These are phyloP conservation scores for Trichoderma lentiforme DNA, from an alignment of 2,329 filamentous ascomycete species.

Conservation along the genomic window DNA sequence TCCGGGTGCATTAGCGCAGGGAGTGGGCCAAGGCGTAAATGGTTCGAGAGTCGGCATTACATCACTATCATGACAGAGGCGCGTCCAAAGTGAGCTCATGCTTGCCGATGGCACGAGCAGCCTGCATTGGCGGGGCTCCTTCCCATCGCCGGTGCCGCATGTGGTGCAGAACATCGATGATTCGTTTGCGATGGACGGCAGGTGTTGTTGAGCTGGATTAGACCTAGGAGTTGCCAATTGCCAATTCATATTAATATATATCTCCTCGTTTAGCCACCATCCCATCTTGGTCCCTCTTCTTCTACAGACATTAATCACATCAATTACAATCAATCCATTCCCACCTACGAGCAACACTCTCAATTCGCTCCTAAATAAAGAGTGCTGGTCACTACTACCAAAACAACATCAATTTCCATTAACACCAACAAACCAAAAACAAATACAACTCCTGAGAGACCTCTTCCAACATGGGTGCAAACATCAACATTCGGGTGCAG, in stretches of 20 bases:
- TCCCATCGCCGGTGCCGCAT: neutral
- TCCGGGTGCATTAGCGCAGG: slow-evolving; percentile 2
- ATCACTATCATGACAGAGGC: slow-evolving; percentile 16
- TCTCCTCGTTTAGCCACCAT: neutral
- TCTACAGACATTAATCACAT: neutral
- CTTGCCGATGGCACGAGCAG: slow-evolving; percentile 10
- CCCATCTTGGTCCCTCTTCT: neutral
- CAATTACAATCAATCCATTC: neutral
- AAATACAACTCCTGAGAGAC: neutral
- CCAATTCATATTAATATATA: neutral
- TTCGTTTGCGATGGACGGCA: neutral
- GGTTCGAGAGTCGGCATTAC: slow-evolving; percentile 4
- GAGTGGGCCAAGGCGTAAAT: slow-evolving; percentile 6
- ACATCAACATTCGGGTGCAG: slow-evolving; percentile 37
- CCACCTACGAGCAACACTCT: neutral
- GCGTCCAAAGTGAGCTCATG: slow-evolving; percentile 10
- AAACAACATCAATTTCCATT: neutral
- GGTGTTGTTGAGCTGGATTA: neutral
- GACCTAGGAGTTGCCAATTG: neutral
- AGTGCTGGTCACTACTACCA: neutral
- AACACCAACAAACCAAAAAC: neutral
- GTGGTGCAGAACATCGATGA: neutral
- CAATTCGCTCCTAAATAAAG: neutral
- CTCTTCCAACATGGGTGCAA: slow-evolving; percentile 25
- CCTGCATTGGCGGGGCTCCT: neutral